Conservation (phyloP, 2,329 filamentous ascomycete genomes). For the Geosmithia morbida region DNA sequence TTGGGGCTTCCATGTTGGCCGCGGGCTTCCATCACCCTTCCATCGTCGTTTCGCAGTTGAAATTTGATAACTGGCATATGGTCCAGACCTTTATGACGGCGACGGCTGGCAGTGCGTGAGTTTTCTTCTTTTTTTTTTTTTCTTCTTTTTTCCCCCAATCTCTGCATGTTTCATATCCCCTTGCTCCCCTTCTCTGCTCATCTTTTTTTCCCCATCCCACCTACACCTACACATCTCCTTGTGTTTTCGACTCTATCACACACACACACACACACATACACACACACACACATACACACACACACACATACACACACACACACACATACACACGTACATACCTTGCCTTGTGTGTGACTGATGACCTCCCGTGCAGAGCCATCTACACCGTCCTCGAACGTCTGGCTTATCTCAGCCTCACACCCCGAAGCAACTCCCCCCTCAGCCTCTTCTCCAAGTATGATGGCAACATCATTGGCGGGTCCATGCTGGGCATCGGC, state of each 20-base stretch:
- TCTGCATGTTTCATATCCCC: not conserved
- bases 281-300: no score
- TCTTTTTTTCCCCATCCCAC: not conserved
- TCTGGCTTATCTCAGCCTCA: constrained; percentile 1
- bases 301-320: no score
- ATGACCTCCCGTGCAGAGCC: not conserved
- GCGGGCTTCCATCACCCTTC: constrained; percentile 46
- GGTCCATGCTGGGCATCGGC: constrained; percentile 45
- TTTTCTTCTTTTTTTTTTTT: not conserved
- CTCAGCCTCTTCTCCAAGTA: constrained; percentile 34
- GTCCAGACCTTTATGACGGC: constrained; percentile 48
- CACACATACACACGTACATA: no score
- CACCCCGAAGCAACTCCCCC: constrained; percentile 2
- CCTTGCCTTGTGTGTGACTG: not conserved
- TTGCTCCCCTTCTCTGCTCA: no score
- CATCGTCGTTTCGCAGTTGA: constrained; percentile 46
- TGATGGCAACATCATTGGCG: constrained; percentile 53
- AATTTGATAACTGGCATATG: constrained; percentile 50
- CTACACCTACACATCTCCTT: no score
- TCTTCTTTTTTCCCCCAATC: not conserved
- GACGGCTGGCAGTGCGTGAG: constrained; percentile 43
- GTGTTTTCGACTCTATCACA: no score
- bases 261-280: no score
- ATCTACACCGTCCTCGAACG: constrained; percentile 2
- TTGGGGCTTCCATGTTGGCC: constrained; percentile 45